Conservation (phyloP, 768 basidiomycete species). For the Trametes sanguinea region DNA sequence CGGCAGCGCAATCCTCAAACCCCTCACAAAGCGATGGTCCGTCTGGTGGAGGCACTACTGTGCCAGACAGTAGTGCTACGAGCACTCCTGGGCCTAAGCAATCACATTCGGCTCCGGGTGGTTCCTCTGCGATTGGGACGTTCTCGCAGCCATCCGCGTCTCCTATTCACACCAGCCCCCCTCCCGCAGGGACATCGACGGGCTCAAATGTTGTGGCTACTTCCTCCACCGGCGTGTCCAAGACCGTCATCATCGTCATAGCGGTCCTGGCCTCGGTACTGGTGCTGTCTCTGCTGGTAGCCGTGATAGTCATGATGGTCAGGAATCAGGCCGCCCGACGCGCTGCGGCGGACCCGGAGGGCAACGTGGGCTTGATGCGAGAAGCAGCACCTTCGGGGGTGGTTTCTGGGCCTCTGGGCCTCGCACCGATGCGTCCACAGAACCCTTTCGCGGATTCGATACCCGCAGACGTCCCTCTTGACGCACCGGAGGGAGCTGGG, state of each 20-base stretch:
- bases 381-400: slow-evolving; percentile 8
- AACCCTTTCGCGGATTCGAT: slow-evolving; percentile 20
- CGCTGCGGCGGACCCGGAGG: slow-evolving; percentile 11
- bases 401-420: slow-evolving; percentile 1
- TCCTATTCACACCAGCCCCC: not conserved
- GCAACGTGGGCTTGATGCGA: not conserved
- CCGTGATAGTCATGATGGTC: slow-evolving; percentile 21
- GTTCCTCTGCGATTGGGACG: not conserved
- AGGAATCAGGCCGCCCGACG: slow-evolving; percentile 16
- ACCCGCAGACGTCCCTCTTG: slow-evolving; percentile 11
- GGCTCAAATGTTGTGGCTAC: not conserved
- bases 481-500: slow-evolving; percentile 1
- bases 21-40: not conserved
- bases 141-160: slow-evolving; percentile 4
- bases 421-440: slow-evolving; percentile 12
- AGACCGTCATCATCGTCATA: slow-evolving; percentile 19
- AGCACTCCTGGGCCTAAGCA: too few species aligned
- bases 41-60: not conserved
- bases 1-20: not conserved
- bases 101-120: not conserved
- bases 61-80: not conserved
- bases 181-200: not conserved
- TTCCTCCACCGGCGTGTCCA: slow-evolving; percentile 14
- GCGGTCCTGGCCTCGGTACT: slow-evolving; percentile 20
- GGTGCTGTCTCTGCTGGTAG: slow-evolving; percentile 20